Percentiles rank a stretch among this genome's conserved stretches.
Evolutionary conservation across 1,284 basidiomycete genomes (phyloP).

Genomic region (Ceratobasidium sp.): DNA sequence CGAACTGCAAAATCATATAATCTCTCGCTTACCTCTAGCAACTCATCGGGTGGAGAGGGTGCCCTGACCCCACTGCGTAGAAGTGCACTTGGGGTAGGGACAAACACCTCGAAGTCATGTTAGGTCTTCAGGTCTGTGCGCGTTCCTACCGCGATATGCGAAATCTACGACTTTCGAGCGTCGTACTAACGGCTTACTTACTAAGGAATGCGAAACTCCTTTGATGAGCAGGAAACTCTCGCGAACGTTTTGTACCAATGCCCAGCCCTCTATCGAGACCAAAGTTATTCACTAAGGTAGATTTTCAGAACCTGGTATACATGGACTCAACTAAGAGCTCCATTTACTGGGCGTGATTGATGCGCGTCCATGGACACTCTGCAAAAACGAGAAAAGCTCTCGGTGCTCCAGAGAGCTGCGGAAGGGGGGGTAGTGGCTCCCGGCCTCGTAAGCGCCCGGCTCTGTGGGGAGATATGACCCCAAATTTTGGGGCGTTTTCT

Average conservation of each 20-base stretch:
- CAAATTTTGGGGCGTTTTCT: too few relatives aligned
- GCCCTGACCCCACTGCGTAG: slow-evolving; percentile 70
- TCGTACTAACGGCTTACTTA: slow-evolving; percentile 80
- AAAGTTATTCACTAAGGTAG: slow-evolving; percentile 70
- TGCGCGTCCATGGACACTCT: slow-evolving; percentile 75
- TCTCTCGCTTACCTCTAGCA: slow-evolving; percentile 66
- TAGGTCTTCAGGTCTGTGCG: slow-evolving; percentile 70
- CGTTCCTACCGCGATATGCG: slow-evolving; percentile 76
- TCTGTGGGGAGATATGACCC: too few relatives aligned
- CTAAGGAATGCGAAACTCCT: slow-evolving; percentile 69
- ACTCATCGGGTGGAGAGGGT: slow-evolving; percentile 74
- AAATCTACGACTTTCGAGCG: slow-evolving; percentile 79
- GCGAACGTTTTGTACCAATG: slow-evolving; percentile 81
- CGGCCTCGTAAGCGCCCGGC: too few relatives aligned
- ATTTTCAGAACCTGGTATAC: too few relatives aligned
- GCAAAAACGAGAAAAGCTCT: too few relatives aligned
- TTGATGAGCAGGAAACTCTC: slow-evolving; percentile 79
- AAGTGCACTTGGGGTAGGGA: slow-evolving; percentile 74
- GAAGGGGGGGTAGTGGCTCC: too few relatives aligned
- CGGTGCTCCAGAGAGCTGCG: too few relatives aligned
- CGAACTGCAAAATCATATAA: slow-evolving; percentile 76
- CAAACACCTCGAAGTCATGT: slow-evolving; percentile 64
- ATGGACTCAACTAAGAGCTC: background rate
- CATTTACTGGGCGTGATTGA: slow-evolving; percentile 61
- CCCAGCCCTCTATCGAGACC: slow-evolving; percentile 69